Conservation (phyloP, 495 filamentous ascomycete genomes). For the Hypoxylon subgilvum region DNA sequence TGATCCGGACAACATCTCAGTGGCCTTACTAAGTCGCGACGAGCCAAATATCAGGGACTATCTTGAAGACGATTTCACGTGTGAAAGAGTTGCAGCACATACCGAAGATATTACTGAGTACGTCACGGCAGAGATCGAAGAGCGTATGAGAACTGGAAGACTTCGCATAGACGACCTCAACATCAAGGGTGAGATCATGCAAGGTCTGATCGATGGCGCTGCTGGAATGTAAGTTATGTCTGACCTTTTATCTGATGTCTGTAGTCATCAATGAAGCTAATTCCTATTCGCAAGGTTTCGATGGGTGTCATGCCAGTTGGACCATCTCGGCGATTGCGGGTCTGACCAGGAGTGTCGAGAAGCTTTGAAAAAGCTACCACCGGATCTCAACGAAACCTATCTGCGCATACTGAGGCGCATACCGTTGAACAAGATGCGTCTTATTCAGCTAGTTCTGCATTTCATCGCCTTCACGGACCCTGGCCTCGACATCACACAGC, state of each 20-base stretch:
- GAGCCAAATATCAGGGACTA: constrained; percentile 30
- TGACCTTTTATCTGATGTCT: no score
- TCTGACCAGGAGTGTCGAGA: constrained; percentile 40
- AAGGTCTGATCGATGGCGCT: constrained; percentile 26
- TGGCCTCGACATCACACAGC: constrained; percentile 7
- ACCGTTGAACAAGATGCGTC: constrained; percentile 11
- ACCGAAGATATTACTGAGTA: constrained; percentile 44
- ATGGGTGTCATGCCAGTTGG: constrained; percentile 51
- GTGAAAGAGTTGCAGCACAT: constrained; percentile 40
- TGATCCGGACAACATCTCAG: constrained; percentile 25
- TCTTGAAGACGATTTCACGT: constrained; percentile 29
- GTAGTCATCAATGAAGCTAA: constrained; percentile 34
- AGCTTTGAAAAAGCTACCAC: constrained; percentile 44
- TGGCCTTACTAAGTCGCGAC: constrained; percentile 36
- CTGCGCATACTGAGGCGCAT: constrained; percentile 44
- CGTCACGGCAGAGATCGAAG: constrained; percentile 45
- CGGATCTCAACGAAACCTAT: constrained; percentile 41
- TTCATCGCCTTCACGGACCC: constrained; percentile 23
- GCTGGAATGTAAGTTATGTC: constrained; percentile 35
- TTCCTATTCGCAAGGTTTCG: constrained; percentile 47
- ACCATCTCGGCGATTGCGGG: constrained; percentile 43
- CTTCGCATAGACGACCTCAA: constrained; percentile 31
- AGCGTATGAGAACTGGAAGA: constrained; percentile 22
- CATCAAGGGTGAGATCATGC: constrained; percentile 44
- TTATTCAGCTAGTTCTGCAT: constrained; percentile 37